Percentiles rank a stretch among this genome's conserved stretches.
These are phyloP conservation scores for Paramecium pentaurelia DNA, from an alignment of 73 alveolate genomes.

Conservation along the genomic window DNA sequence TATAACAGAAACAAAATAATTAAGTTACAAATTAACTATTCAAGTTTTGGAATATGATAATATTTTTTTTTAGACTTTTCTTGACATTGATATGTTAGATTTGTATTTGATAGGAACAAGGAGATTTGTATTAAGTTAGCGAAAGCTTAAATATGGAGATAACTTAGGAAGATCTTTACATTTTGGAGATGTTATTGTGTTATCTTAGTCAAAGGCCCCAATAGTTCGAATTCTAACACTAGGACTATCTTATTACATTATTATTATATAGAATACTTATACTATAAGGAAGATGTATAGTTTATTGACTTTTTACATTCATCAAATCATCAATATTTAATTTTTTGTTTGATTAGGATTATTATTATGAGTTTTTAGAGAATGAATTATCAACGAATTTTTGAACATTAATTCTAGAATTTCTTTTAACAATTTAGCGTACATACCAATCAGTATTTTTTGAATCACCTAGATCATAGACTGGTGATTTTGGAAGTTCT, in stretches of 20 bases:
- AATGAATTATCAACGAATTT: neutral
- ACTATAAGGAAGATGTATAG: neutral
- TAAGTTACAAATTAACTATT: neutral
- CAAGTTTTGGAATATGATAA: neutral
- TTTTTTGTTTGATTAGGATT: neutral
- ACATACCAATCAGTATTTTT: neutral
- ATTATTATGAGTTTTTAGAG: neutral
- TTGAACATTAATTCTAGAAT: neutral
- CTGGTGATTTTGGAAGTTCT: neutral
- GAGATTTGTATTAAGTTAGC: neutral
- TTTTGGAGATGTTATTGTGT: neutral
- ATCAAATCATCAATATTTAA: neutral
- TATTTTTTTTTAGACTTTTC: neutral
- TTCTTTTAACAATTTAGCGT: neutral
- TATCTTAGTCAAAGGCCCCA: neutral
- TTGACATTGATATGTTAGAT: neutral
- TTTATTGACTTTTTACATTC: neutral
- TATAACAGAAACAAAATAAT: neutral
- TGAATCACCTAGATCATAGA: neutral
- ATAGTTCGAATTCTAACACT: neutral
- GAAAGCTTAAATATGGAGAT: neutral
- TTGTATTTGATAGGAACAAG: neutral
- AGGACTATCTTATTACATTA: neutral
- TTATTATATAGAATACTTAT: neutral
- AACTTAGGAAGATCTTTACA: neutral